Percentiles rank a stretch among this genome's conserved stretches.
These are phyloP conservation scores for Colletotrichum aenigma DNA, from an alignment of 2,329 filamentous ascomycete species.

Conservation along the genomic window DNA sequence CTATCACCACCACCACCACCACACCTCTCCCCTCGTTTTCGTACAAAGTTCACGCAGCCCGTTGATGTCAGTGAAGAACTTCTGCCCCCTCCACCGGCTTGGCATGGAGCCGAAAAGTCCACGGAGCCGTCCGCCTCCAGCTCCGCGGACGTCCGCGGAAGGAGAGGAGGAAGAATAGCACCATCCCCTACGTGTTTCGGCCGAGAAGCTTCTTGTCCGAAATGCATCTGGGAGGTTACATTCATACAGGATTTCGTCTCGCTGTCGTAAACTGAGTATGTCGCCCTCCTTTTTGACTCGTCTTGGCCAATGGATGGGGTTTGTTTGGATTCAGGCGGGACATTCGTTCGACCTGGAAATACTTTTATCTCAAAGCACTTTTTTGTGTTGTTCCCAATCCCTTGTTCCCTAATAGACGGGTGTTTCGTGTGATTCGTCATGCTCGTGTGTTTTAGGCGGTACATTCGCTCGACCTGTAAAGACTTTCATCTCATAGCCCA, in stretches of 20 bases:
- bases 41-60: neutral
- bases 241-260: fast-evolving
- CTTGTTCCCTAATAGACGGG: fast-evolving
- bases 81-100: neutral
- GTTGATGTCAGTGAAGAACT: neutral
- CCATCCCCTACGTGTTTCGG: neutral
- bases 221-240: neutral
- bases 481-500: neutral
- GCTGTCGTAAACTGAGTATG: neutral
- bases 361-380: neutral
- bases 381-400: neutral
- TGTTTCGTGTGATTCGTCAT: neutral
- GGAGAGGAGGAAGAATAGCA: neutral
- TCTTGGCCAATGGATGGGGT: neutral
- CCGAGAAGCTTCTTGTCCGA: neutral
- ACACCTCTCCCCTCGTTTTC: neutral
- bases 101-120: neutral
- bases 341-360: no score
- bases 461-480: neutral
- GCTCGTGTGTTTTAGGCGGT: neutral
- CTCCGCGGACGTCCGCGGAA: neutral
- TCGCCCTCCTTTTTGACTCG: neutral
- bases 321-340: no score
- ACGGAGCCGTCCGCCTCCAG: neutral
- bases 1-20: neutral